Evolutionary conservation across 208 protist genomes (phyloP).

Genomic region (Naegleria gruberi): DNA sequence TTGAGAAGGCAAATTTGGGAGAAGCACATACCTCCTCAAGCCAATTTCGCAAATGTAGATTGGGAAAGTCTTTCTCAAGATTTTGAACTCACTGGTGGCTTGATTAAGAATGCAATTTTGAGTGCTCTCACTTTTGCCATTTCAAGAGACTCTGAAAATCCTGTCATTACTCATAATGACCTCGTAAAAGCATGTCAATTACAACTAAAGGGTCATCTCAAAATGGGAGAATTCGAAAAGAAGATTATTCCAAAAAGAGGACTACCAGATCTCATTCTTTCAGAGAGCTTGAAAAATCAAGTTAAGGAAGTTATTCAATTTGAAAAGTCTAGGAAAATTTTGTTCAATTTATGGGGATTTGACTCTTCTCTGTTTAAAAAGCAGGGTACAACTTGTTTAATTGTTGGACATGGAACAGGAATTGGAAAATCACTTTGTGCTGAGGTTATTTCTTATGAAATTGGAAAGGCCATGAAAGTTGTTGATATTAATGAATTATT

Average conservation of each 20-base stretch:
- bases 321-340: neutral
- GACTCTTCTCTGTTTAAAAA: neutral
- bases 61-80: neutral
- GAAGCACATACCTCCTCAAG: neutral
- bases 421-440: conserved; percentile 71
- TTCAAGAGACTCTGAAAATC: conserved; percentile 52
- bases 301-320: neutral
- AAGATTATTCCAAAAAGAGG: neutral
- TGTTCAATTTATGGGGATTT: conserved; percentile 1
- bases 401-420: conserved; percentile 34
- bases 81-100: conserved; percentile 43
- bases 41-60: neutral
- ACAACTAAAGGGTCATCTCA: conserved; percentile 10
- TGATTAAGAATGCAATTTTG: conserved; percentile 79
- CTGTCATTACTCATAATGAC: neutral
- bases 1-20: conserved; percentile 13
- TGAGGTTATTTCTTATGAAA: conserved; percentile 78
- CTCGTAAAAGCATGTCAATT: conserved; percentile 15
- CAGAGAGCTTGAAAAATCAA: neutral
- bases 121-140: conserved; percentile 66
- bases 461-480: conserved; percentile 64
- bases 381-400: neutral
- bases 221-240: conserved; percentile 11
- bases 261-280: neutral
- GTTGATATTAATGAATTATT: conserved; percentile 53